Conservation (phyloP, 2,329 filamentous ascomycete genomes). For the Metarhizium guizhouense region DNA sequence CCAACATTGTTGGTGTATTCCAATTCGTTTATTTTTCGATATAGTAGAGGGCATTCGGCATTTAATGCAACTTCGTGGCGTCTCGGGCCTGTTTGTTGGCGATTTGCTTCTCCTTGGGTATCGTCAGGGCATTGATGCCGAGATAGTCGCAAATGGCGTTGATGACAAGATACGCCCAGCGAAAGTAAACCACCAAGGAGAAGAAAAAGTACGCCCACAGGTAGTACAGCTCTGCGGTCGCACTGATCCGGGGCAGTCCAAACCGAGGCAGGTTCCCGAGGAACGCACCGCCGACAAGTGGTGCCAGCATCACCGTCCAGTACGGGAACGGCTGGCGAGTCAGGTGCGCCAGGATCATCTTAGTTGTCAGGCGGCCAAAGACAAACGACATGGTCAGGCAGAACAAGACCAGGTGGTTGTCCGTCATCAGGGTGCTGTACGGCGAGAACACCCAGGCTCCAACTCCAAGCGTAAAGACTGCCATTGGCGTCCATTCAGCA, state of each 20-base stretch:
- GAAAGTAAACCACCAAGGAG: conserved; percentile 75
- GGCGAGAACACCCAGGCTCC: conserved; percentile 85
- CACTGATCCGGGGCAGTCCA: conserved; percentile 58
- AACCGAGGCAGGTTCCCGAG: conserved; percentile 75
- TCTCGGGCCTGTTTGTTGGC: conserved; percentile 39
- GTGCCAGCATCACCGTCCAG: conserved; percentile 87
- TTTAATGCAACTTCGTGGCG: conserved; percentile 26
- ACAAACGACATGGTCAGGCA: conserved; percentile 94
- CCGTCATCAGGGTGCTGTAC: conserved; percentile 67
- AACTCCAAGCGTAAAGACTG: conserved; percentile 66
- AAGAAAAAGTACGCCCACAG: conserved; percentile 79
- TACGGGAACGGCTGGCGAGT: conserved; percentile 91
- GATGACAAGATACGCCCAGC: conserved; percentile 88
- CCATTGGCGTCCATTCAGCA: conserved; percentile 88
- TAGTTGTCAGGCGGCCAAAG: conserved; percentile 96
- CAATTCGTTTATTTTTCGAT: not conserved
- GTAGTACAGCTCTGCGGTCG: conserved; percentile 66
- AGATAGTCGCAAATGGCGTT: conserved; percentile 85
- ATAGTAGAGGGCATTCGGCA: not conserved
- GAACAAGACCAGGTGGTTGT: conserved; percentile 87
- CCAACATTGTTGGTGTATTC: not conserved
- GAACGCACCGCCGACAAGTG: conserved; percentile 76
- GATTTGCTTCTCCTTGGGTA: conserved; percentile 53
- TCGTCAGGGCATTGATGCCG: conserved; percentile 91
- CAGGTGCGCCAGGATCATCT: conserved; percentile 95